Evolutionary conservation across 2,329 filamentous ascomycete species (phyloP).

Genomic region (Cylindrodendrum hubeiense): DNA sequence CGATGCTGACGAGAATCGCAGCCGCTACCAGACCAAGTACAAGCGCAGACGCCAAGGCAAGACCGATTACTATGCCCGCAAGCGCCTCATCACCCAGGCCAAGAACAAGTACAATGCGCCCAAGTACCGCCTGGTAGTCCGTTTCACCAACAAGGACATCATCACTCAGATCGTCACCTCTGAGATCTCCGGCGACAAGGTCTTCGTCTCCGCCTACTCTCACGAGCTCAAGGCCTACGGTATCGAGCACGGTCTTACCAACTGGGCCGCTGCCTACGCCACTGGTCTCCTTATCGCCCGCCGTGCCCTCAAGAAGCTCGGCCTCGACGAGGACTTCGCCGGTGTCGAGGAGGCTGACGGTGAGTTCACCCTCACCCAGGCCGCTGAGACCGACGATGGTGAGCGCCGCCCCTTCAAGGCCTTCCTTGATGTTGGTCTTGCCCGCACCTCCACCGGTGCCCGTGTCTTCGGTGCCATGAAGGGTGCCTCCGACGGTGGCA

Average conservation of each 20-base stretch:
- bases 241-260: slow-evolving; percentile 98
- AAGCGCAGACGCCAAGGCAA: slow-evolving; percentile 95
- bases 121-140: slow-evolving; percentile 99
- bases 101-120: slow-evolving; percentile 99
- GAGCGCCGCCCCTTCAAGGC: slow-evolving; percentile 99
- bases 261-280: slow-evolving; percentile 98
- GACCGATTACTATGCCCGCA: slow-evolving; percentile 99
- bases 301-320: slow-evolving; percentile 96
- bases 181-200: slow-evolving; percentile 98
- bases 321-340: slow-evolving; percentile 90
- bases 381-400: slow-evolving; percentile 88
- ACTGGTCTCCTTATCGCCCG: slow-evolving; percentile 97
- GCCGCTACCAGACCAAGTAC: slow-evolving; percentile 99
- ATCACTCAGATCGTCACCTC: slow-evolving; percentile 97
- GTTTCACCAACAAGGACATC: slow-evolving; percentile 99
- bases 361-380: slow-evolving; percentile 96
- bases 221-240: slow-evolving; percentile 99
- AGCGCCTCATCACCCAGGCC: slow-evolving; percentile 99
- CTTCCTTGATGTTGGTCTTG: slow-evolving; percentile 97
- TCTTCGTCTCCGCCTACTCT: slow-evolving; percentile 91
- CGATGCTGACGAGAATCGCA: slow-evolving; percentile 56
- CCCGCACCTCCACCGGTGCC: slow-evolving; percentile 97
- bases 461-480: slow-evolving; percentile 99
- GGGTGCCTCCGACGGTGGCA: slow-evolving; percentile 98
- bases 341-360: slow-evolving; percentile 98